phyloP scores from a whole-genome alignment of 2,329 filamentous ascomycete genomes.

The Aspergillus unguis region DNA sequence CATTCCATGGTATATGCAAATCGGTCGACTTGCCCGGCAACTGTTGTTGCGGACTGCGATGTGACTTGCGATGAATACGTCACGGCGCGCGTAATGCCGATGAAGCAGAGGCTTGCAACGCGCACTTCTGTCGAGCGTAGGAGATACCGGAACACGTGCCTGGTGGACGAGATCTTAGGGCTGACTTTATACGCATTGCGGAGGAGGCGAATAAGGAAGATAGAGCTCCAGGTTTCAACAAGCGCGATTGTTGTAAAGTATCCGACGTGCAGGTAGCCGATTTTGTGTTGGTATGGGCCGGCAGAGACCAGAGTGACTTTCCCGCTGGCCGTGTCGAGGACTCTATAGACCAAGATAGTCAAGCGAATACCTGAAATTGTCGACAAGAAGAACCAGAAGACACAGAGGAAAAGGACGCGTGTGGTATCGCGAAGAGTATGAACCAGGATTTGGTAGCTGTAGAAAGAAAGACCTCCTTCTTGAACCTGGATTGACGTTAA shows the following conservation, averaged over 20 bases:
- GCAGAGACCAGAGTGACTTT: neutral
- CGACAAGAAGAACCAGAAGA: conserved; percentile 4
- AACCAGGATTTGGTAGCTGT: conserved; percentile 11
- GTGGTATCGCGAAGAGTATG: conserved; percentile 4
- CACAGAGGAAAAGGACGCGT: conserved; percentile 1
- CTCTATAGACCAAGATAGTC: conserved; percentile 1
- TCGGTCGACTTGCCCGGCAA: conserved; percentile 9
- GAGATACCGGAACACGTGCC: conserved; percentile 4
- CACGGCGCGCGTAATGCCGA: conserved; percentile 11
- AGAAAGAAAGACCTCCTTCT: conserved; percentile 11
- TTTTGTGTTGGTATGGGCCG: conserved; percentile 5
- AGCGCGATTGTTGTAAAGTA: conserved; percentile 12
- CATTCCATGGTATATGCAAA: conserved; percentile 13
- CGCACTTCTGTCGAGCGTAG: conserved; percentile 9
- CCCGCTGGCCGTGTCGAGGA: neutral
- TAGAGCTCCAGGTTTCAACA: conserved; percentile 9
- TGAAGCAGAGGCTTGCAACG: conserved; percentile 11
- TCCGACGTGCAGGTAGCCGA: conserved; percentile 8
- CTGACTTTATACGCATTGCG: conserved; percentile 4
- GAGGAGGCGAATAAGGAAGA: conserved; percentile 9
- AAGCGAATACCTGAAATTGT: neutral
- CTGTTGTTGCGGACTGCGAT: conserved; percentile 4
- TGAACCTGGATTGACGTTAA: neutral
- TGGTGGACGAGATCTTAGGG: conserved; percentile 2
- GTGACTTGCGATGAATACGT: conserved; percentile 10